Conservation (phyloP, 2,329 filamentous ascomycete genomes). For the Penicillium polonicum region DNA sequence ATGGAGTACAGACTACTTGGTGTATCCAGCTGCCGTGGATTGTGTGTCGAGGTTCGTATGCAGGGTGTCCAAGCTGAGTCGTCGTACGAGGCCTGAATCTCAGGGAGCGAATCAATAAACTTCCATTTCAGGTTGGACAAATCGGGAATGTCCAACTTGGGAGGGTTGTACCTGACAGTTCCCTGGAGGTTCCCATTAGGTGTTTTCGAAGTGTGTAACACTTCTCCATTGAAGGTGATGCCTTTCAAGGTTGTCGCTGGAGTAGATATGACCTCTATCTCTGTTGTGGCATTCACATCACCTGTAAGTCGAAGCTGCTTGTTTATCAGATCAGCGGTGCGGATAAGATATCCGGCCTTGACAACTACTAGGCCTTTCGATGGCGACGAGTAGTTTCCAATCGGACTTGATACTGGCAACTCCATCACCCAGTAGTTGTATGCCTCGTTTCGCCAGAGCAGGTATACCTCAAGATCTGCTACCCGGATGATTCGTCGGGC, state of each 20-base stretch:
- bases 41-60: constrained; percentile 6
- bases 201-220: neutral
- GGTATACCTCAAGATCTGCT: constrained; percentile 24
- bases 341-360: constrained; percentile 31
- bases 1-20: constrained; percentile 28
- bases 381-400: constrained; percentile 24
- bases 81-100: constrained; percentile 12
- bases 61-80: constrained; percentile 14
- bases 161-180: constrained; percentile 7
- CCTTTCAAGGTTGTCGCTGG: neutral
- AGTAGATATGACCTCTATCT: constrained; percentile 17
- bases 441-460: constrained; percentile 32
- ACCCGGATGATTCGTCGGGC: constrained; percentile 21
- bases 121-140: constrained; percentile 17
- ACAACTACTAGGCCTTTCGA: constrained; percentile 26
- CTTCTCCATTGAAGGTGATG: constrained; percentile 13
- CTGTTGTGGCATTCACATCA: constrained; percentile 19
- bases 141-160: constrained; percentile 8
- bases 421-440: constrained; percentile 35
- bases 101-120: constrained; percentile 18
- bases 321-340: constrained; percentile 7
- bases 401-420: constrained; percentile 18
- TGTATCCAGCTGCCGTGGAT: constrained; percentile 16
- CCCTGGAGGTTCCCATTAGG: constrained; percentile 3
- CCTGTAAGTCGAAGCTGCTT: constrained; percentile 7